Percentiles rank a stretch among this genome's conserved stretches.
Conservation (phyloP, 495 filamentous ascomycete genomes). For the Chaetomidium leptoderma region DNA sequence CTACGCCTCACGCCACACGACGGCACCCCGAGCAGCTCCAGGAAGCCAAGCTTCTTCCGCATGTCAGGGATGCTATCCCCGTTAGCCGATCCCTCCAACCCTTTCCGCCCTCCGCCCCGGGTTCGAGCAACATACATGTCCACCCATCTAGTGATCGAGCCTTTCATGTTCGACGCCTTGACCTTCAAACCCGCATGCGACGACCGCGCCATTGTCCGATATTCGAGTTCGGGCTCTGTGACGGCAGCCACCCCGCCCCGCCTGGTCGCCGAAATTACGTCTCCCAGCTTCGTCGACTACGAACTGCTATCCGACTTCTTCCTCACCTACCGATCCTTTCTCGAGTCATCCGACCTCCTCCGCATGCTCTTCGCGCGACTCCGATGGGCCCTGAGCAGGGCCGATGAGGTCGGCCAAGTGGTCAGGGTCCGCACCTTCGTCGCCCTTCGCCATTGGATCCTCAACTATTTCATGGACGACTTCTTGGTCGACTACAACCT, state of each 20-base stretch:
- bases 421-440: constrained; percentile 95
- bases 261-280: constrained; percentile 96
- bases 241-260: constrained; percentile 86
- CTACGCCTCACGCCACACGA: constrained; percentile 24
- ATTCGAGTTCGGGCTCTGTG: constrained; percentile 68
- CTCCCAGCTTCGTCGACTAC: constrained; percentile 92
- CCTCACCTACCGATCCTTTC: constrained; percentile 83
- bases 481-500: constrained; percentile 81
- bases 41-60: constrained; percentile 29
- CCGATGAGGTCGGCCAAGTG: constrained; percentile 81
- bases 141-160: constrained; percentile 47
- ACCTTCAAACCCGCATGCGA: constrained; percentile 67
- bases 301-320: constrained; percentile 98
- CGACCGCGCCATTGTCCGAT: constrained; percentile 78
- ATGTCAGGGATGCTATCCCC: constrained; percentile 23
- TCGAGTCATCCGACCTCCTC: constrained; percentile 70
- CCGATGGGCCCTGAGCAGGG: constrained; percentile 76
- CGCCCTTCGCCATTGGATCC: constrained; percentile 92
- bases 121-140: constrained; percentile 41
- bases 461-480: constrained; percentile 97
- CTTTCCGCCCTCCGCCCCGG: constrained; percentile 23
- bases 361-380: constrained; percentile 79
- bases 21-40: constrained; percentile 25
- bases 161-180: constrained; percentile 72
- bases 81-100: constrained; percentile 24